Conservation (phyloP, 345 rosid genomes). For the Tarenaya hassleriana region DNA sequence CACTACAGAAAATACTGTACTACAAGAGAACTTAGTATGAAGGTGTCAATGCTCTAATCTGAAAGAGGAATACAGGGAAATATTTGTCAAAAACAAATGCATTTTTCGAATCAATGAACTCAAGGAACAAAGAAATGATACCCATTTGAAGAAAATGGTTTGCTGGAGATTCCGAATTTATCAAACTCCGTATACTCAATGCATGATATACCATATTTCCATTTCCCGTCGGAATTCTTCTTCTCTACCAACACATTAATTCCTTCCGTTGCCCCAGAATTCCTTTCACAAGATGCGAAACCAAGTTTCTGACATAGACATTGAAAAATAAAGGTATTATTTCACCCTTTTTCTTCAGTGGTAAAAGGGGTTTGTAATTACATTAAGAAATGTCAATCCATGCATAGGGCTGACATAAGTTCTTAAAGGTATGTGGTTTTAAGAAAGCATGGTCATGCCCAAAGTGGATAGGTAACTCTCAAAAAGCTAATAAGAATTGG, state of each 20-base stretch:
- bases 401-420: no score
- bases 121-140: slow-evolving; percentile 9
- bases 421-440: no score
- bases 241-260: slow-evolving; percentile 78
- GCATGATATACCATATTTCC: slow-evolving; percentile 95
- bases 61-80: no score
- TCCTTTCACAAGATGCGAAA: slow-evolving; percentile 83
- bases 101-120: slow-evolving; percentile 7
- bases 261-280: slow-evolving; percentile 79
- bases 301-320: slow-evolving; percentile 66
- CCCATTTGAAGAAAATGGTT: slow-evolving; percentile 39
- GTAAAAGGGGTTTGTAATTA: no score
- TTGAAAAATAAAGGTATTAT: slow-evolving; percentile 10
- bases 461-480: no score
- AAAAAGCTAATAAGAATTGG: no score
- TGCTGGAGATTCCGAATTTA: slow-evolving; percentile 53
- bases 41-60: no score
- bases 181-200: slow-evolving; percentile 87
- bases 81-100: background rate
- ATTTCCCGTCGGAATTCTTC: slow-evolving; percentile 68
- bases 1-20: no score
- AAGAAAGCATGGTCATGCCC: no score
- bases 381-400: no score
- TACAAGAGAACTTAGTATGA: no score
- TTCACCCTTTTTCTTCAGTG: no score